These are phyloP conservation scores for Coemansia sp. DNA, from an alignment of 192 early-diverging fungal genomes.

Conservation along the genomic window DNA sequence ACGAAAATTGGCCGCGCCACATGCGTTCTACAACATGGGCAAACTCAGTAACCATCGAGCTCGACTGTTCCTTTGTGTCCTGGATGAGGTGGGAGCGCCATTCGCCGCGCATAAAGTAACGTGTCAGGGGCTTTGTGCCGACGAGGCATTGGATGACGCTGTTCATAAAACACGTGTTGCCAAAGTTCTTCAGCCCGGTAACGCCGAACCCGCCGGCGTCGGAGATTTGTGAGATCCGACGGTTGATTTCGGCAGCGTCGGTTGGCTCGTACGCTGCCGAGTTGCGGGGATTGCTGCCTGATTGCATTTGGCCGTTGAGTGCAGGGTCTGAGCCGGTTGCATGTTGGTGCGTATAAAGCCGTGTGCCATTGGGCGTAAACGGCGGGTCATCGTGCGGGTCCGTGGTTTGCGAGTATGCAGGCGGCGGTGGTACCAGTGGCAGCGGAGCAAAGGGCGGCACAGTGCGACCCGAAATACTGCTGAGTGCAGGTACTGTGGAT, in stretches of 20 bases:
- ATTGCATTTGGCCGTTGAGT: conserved; percentile 47
- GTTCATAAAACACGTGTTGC: conserved; percentile 89
- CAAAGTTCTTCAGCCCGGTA: conserved; percentile 76
- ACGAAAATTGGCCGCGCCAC: conserved; percentile 77
- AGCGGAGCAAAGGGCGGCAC: neutral
- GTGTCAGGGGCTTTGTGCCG: conserved; percentile 66
- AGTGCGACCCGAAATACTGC: no score
- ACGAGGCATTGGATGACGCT: conserved; percentile 77
- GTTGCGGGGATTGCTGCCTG: conserved; percentile 38
- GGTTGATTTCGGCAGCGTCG: neutral
- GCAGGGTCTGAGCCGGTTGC: conserved; percentile 49
- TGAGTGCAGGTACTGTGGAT: no score
- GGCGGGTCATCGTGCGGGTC: neutral
- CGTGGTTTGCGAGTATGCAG: neutral
- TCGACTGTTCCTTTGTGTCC: conserved; percentile 60
- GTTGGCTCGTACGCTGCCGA: conserved; percentile 20
- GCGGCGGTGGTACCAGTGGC: neutral
- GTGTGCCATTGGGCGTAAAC: conserved; percentile 15
- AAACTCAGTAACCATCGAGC: conserved; percentile 70
- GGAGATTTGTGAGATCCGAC: conserved; percentile 14
- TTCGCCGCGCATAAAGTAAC: conserved; percentile 69
- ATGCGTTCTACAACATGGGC: conserved; percentile 75
- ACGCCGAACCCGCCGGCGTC: conserved; percentile 61
- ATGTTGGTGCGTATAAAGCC: conserved; percentile 33
- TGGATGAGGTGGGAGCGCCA: conserved; percentile 44